phyloP scores from a whole-genome alignment of 495 filamentous ascomycete genomes.

The Aspergillus kassunensis region DNA sequence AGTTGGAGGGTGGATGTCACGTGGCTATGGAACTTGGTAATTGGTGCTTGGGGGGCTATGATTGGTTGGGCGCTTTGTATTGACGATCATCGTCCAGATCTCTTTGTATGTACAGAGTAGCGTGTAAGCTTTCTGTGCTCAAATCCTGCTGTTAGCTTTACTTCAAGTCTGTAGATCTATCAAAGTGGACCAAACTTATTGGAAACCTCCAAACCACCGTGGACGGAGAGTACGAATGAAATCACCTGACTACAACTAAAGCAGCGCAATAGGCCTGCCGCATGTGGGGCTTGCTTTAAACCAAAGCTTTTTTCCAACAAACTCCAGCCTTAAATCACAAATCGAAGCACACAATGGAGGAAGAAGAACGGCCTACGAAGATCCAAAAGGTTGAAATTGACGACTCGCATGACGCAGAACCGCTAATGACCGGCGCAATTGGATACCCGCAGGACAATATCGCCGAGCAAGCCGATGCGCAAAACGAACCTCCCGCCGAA shows the following conservation, averaged over 20 bases:
- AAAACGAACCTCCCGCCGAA: conserved; percentile 5
- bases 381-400: conserved; percentile 43
- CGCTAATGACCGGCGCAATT: conserved; percentile 35
- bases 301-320: conserved; percentile 20
- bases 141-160: too few relatives aligned
- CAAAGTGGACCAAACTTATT: too few relatives aligned
- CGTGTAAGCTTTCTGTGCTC: too few relatives aligned
- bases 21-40: conserved; percentile 34
- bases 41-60: conserved; percentile 24
- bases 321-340: neutral
- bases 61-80: conserved; percentile 26
- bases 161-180: too few relatives aligned
- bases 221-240: neutral
- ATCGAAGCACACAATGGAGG: conserved; percentile 39
- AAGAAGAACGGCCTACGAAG: conserved; percentile 51
- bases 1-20: conserved; percentile 35
- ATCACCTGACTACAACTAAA: conserved; percentile 13
- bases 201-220: too few relatives aligned
- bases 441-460: conserved; percentile 13
- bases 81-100: too few relatives aligned
- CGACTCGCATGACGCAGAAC: conserved; percentile 19
- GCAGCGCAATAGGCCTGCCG: neutral
- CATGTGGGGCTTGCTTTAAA: conserved; percentile 9
- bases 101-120: too few relatives aligned
- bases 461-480: conserved; percentile 7